Evolutionary conservation across 345 rosid genomes (phyloP), one percentile per base, ranked within the genome.

Genomic region (Excoecaria agallocha): DNA sequence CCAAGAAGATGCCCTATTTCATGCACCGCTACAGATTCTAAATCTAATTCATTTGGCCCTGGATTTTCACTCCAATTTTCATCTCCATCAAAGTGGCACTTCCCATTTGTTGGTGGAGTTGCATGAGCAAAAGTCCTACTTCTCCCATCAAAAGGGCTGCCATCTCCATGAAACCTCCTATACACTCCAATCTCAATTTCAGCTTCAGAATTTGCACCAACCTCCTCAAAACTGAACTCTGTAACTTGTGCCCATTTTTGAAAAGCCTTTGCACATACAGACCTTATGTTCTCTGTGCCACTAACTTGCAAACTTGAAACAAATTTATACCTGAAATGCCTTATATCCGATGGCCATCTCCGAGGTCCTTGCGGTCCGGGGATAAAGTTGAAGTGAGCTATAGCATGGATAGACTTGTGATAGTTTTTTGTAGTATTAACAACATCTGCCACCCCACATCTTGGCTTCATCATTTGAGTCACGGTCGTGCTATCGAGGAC

Each of bases 1-100:
- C 83, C 80, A 3, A 79, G 66, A 12, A 68, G 5, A 60, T 79
- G 87, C 11, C 87, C 80, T 5, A 82, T 74, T 66, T 84, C 85
- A 68, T 79, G 85, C 25, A 82, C n/a, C 2, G 77, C 69, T 1
- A 82, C 60, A 8, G 85, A 63, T 68, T 75, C 82, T 63, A 80
- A 43, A 71, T 84, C 82, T 0, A 50, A 0, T 30, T 76, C 74
- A 11, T 48, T 6, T 0, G 3, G 0, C 16, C 13, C 13, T 0
- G 77, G 72, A 11, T 10, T 59, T 0, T 30, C 30, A 38, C 76
- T 79, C 75, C 83, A 79, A 1, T 0, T 22, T 49, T 70, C 87
- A 24, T 78, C 78, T 17, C 69, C 82, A 54, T 85, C 84, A 13
- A n/a, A 85, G 58, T 82, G 85, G 24, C 59, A 55, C 8, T 2